phyloP scores from a whole-genome alignment of 495 filamentous ascomycete genomes.

The Pyrenula massariospora region DNA sequence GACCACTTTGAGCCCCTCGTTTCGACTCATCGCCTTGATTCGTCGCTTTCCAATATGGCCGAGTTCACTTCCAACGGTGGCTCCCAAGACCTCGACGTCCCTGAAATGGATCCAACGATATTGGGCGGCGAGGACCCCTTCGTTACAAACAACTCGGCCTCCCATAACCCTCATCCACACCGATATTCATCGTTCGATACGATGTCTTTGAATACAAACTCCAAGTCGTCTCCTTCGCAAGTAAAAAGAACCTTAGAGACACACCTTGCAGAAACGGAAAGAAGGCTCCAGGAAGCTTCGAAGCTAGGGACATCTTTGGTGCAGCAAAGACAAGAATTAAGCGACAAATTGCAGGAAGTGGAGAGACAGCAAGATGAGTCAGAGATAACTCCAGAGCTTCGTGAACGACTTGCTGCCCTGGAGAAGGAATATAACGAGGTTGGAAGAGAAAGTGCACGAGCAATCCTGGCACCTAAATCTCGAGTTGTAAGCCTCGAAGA shows the following conservation, averaged over 20 bases:
- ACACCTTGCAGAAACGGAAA: constrained; percentile 81
- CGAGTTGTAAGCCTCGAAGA: constrained; percentile 55
- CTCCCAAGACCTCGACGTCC: background rate
- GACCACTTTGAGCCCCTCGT: too few species aligned
- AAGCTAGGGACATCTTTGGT: constrained; percentile 77
- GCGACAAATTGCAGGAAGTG: constrained; percentile 72
- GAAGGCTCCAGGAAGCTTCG: constrained; percentile 80
- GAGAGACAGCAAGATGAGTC: constrained; percentile 65
- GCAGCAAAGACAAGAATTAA: constrained; percentile 69
- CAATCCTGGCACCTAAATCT: constrained; percentile 72
- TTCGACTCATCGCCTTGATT: too few species aligned
- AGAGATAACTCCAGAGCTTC: constrained; percentile 76
- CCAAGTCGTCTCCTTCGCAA: constrained; percentile 66
- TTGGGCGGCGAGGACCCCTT: constrained; percentile 38
- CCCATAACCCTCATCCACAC: constrained; percentile 40
- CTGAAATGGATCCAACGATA: background rate
- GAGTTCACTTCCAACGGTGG: background rate
- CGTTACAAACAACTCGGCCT: constrained; percentile 24
- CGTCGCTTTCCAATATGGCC: background rate
- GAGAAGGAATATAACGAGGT: constrained; percentile 95
- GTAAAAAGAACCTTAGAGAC: constrained; percentile 81
- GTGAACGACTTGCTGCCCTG: constrained; percentile 71
- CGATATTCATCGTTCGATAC: constrained; percentile 71
- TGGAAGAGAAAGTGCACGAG: constrained; percentile 76
- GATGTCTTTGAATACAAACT: constrained; percentile 65